These are phyloP conservation scores for Parietaria judaica DNA, from an alignment of 306 rosid species.

Conservation along the genomic window DNA sequence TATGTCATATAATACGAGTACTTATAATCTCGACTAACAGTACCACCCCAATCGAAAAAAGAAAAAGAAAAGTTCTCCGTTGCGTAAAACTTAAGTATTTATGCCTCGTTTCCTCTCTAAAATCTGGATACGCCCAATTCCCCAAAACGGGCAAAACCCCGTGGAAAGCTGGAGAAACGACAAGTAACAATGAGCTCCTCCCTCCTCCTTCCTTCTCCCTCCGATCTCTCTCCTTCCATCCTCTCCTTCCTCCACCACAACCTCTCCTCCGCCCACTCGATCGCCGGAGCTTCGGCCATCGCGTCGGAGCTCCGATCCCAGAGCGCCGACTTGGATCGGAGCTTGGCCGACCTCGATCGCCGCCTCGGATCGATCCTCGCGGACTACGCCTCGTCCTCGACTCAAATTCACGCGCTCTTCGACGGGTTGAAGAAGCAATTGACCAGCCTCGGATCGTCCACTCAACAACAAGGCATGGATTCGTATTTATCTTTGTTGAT, in stretches of 20 bases:
- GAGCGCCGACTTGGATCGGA: conserved; percentile 55
- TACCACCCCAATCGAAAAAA: too few relatives aligned
- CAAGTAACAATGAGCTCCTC: conserved; percentile 27
- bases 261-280: conserved; percentile 25
- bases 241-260: conserved; percentile 49
- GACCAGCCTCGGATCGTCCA: conserved; percentile 36
- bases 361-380: conserved; percentile 45
- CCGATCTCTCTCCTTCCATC: conserved; percentile 48
- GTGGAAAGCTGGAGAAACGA: too few relatives aligned
- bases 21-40: too few relatives aligned
- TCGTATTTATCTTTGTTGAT: neutral
- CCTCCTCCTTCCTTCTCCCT: conserved; percentile 39
- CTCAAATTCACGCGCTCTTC: conserved; percentile 37
- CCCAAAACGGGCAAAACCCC: too few relatives aligned
- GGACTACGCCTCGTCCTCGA: conserved; percentile 56
- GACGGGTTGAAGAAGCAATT: conserved; percentile 31
- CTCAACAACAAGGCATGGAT: conserved; percentile 23
- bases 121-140: too few relatives aligned
- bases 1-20: too few relatives aligned
- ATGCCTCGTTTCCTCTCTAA: too few relatives aligned
- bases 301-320: conserved; percentile 50
- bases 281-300: conserved; percentile 36
- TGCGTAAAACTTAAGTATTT: too few relatives aligned
- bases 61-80: too few relatives aligned
- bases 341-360: conserved; percentile 45